Base-by-base conservation (phyloP, 2,329 filamentous ascomycete genomes). In the Penicillium oxalicum region DNA sequence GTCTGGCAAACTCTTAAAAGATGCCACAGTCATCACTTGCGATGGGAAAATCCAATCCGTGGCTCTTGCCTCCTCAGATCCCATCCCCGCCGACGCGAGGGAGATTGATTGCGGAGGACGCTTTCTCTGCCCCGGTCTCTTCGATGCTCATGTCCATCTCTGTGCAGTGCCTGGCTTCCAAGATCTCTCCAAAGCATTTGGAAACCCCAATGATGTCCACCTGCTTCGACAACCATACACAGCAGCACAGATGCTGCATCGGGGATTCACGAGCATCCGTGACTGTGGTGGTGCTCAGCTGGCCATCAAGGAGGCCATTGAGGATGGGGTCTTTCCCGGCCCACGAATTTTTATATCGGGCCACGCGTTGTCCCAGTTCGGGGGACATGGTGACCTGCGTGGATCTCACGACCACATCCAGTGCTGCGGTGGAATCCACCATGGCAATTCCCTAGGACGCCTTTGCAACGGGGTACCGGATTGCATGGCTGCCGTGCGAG, bases 231-330 rank as follows among this genome's bases (percentile, higher is more conserved):
- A 60, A 36, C 54, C 55, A 9, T 58, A 56, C 40, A 52, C 58
- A 11, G 54, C 57, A 18, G 46, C 54, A 4, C 70, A 78, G 51
- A 82, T 81, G 66, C 71, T 83, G 0, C 63, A 67, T 38, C 72
- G 80, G 9, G 80, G 81, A 0, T 83, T 82, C 65, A 84, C 81
- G 2, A 77, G 71, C 4, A 72, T 80, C 1, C 74, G 81, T 9
- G 80, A 84, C 58, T 79, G 76, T 32, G 80, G 80, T 2, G 81
- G 81, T 5, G 79, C 80, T 0, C 69, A 71, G 1, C 63, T 77
- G 0, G 76, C 80, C 2, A 65, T 84, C 12, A 64, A 64, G 45
- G 56, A 66, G 40, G 56, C 59, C 1, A 71, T 83, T n/a, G 72
- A 70, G 1, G 78, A 83, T 27, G 74, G 74, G 7, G 70, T 81